A percentile compares a stretch with the other conserved stretches of the same genome.
These are phyloP conservation scores for Arachis monticola DNA, from an alignment of 331 rosid genomes.

Conservation along the genomic window DNA sequence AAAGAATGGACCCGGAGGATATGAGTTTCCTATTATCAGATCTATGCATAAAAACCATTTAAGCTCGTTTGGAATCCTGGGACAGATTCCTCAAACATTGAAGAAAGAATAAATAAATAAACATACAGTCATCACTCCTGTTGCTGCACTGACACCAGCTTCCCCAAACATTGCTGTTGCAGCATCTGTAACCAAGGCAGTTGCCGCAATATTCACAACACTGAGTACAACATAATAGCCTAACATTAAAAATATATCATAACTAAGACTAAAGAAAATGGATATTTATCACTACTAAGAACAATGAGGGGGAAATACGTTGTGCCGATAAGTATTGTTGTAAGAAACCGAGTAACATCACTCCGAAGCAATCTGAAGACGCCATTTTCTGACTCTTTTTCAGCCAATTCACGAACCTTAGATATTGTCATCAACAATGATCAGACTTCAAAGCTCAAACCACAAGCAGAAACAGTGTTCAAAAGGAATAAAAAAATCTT, in stretches of 20 bases:
- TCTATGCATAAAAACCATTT: conserved; percentile 23
- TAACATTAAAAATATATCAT: conserved; percentile 51
- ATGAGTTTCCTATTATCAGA: conserved; percentile 33
- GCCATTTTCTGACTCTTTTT: conserved; percentile 96
- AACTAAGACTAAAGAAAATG: conserved; percentile 26
- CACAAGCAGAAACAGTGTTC: conserved; percentile 11
- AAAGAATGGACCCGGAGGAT: conserved; percentile 28
- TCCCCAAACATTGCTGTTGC: conserved; percentile 96
- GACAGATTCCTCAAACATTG: conserved; percentile 26
- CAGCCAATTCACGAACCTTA: conserved; percentile 97
- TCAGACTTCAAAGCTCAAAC: conserved; percentile 39
- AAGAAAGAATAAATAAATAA: conserved; percentile 40
- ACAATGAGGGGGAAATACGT: conserved; percentile 63
- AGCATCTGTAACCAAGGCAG: conserved; percentile 93
- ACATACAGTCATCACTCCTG: conserved; percentile 99
- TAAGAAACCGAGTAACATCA: conserved; percentile 95
- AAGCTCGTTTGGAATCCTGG: conserved; percentile 32
- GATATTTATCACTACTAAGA: conserved; percentile 30
- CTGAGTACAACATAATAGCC: conserved; percentile 58
- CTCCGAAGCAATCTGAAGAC: conserved; percentile 91
- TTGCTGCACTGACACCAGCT: conserved; percentile 98
- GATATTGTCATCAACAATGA: conserved; percentile 31
- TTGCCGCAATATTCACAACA: conserved; percentile 96
- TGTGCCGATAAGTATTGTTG: conserved; percentile 99
- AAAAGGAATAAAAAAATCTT: neutral